Evolutionary conservation across 768 basidiomycete species (phyloP), one percentile per base, ranked within the genome.

Genomic region (Suillus americanus): DNA sequence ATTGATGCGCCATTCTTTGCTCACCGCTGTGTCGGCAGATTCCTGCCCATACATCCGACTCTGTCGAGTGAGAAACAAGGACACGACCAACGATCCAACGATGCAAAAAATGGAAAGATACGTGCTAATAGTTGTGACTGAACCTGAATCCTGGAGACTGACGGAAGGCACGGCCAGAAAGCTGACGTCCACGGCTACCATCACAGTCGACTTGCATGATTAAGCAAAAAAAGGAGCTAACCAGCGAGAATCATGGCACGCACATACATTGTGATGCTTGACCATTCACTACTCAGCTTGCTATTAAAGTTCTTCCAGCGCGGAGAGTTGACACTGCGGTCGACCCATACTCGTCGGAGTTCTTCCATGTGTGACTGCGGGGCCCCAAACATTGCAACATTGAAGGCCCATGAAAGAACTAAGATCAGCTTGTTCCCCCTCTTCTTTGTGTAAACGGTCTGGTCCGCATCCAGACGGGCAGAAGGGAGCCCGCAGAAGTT

Each of bases 181-280:
- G 25, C 61, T 62, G 35, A 62, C 54, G 25, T 62, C 54, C 25
- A 62, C 61, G 7, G 61, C 61, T 30, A 62, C 4, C 61, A 62
- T 62, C 35, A 62, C 61, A 56, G 61, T 62, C n/a, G 61, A 59
- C 61, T 62, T 16, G 20, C 16, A 55, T 37, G 23, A 38, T 25
- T 10, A 16, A 40, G 56, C 5, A 38, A 40, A 38, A 53, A 38
- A 25, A n/a, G 9, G 28, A 57, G 5, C 23, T 16, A 16, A 13
- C 30, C 9, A 62, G 18, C 35, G 37, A 62, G 48, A 57, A 62
- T 20, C 12, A 16, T 40, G 56, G 16, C n/a, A 69, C 82, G 40
- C 57, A 86, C 85, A 64, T 80, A 82, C 41, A 83, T 79, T n/a
- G 79, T 80, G 57, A 84, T 79, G 54, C 81, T 79, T 38, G 56